Conservation (phyloP, 2,329 filamentous ascomycete species). For the Monascus ruber region DNA sequence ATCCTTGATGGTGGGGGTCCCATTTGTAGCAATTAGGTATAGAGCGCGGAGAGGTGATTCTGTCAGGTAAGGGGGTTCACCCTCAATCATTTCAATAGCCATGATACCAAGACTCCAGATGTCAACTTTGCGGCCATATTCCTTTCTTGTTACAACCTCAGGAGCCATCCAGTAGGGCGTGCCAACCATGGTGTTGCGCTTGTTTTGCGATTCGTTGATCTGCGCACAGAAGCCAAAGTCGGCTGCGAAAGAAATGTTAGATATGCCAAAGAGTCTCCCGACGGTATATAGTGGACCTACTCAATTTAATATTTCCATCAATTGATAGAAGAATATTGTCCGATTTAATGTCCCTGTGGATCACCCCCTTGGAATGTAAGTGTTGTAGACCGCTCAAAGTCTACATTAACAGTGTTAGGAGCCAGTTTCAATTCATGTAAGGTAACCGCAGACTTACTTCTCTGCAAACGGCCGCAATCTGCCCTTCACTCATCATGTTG, state of each 20-base stretch:
- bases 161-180: conserved; percentile 99
- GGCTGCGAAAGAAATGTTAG: conserved; percentile 42
- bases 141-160: conserved; percentile 92
- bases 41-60: conserved; percentile 87
- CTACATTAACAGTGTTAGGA: conserved; percentile 24
- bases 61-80: conserved; percentile 91
- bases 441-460: conserved; percentile 45
- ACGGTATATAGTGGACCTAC: conserved; percentile 41
- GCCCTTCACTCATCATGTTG: conserved; percentile 97
- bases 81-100: conserved; percentile 99
- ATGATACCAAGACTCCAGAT: conserved; percentile 99
- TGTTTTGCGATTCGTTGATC: conserved; percentile 93
- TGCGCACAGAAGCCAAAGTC: conserved; percentile 99
- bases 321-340: conserved; percentile 92
- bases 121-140: conserved; percentile 96
- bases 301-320: conserved; percentile 95
- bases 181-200: conserved; percentile 97
- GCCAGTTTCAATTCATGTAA: background rate
- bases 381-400: conserved; percentile 86
- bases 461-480: conserved; percentile 89
- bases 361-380: conserved; percentile 93
- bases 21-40: conserved; percentile 94
- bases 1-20: conserved; percentile 89
- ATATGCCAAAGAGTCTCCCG: background rate
- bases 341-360: conserved; percentile 97